phyloP scores from a whole-genome alignment of 2,329 filamentous ascomycete genomes.

The Pseudogymnoascus sp. region DNA sequence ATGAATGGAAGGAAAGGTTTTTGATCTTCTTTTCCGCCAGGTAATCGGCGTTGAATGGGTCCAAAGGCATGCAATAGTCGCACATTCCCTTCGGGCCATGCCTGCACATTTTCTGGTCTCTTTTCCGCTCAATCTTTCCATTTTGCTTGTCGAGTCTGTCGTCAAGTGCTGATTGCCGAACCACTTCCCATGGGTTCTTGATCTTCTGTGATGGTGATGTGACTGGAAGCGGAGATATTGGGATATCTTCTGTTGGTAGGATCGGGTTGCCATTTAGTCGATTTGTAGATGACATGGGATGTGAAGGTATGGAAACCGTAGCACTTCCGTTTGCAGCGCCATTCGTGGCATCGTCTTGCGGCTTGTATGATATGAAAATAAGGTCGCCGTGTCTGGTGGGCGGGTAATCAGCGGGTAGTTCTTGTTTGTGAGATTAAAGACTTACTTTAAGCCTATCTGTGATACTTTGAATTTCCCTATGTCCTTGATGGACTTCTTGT shows the following conservation, averaged over 20 bases:
- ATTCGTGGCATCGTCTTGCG: slow-evolving; percentile 40
- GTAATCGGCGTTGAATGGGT: slow-evolving; percentile 85
- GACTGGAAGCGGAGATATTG: slow-evolving; percentile 50
- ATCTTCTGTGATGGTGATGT: slow-evolving; percentile 51
- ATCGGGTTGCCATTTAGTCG: slow-evolving; percentile 73
- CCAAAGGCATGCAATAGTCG: slow-evolving; percentile 95
- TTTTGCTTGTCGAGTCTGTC: slow-evolving; percentile 77
- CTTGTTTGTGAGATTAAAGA: neutral
- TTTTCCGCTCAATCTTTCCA: slow-evolving; percentile 75
- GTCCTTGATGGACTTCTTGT: slow-evolving; percentile 50
- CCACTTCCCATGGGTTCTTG: slow-evolving; percentile 87
- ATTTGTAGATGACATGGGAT: slow-evolving; percentile 41
- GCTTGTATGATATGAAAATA: slow-evolving; percentile 75
- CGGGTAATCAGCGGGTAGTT: neutral
- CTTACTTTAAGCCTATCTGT: slow-evolving; percentile 52
- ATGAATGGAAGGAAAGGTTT: slow-evolving; percentile 90
- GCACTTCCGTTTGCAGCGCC: slow-evolving; percentile 31
- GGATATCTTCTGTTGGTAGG: slow-evolving; percentile 56
- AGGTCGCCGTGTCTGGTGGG: slow-evolving; percentile 71
- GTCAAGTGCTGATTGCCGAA: slow-evolving; percentile 81
- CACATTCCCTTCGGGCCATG: slow-evolving; percentile 98
- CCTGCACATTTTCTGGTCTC: slow-evolving; percentile 79
- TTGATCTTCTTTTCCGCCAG: slow-evolving; percentile 97
- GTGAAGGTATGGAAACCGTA: slow-evolving; percentile 19
- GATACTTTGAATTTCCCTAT: slow-evolving; percentile 47